Evolutionary conservation across 2,329 filamentous ascomycete species (phyloP), one percentile per base, ranked within the genome.

Genomic region (Monascus ruber): DNA sequence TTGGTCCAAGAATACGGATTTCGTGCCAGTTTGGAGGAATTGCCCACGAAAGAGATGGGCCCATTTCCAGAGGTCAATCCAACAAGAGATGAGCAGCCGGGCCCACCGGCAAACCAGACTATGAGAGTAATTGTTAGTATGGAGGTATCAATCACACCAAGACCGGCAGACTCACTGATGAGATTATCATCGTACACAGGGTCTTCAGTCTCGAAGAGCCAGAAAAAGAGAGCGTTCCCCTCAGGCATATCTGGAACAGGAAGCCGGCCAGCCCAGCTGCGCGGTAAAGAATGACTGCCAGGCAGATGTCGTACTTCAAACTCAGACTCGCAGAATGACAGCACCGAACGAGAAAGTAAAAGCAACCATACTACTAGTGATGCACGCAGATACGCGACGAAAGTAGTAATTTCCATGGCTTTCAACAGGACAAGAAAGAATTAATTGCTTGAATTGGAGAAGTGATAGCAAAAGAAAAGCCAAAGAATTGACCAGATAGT

Each of bases 71-170:
- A 50, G 11, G 51, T 47, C 3, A 61, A 39, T 5, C 58, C 58
- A 37, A 54, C 51, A 25, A 62, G 45, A 3, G 58, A 60, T 10
- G 56, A 57, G 42, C 59, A 63, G 11, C 58, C 59, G 1, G 58
- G 59, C 8, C 58, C 58, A 11, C 60, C 57, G 38, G 61, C 60
- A 32, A 62, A 49, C 59, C 58, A 63, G 5, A 59, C 55, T 57
- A 33, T 17, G 9, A 34, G 24, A 31, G 11, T 8, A 11, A 31
- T 31, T 31, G 29, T 31, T 31, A 8, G 11, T 8, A 31, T 31
- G 11, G 29, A 31, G 29, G 29, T 31, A 31, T 33, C 10, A 17
- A 33, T 11, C 17, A 9, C 32, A 10, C 11, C 27, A 31, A 5
- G 11, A 25, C 36, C 26, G 8, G 7, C 6, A 35, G 7, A 46